Evolutionary conservation across 2,329 filamentous ascomycete species (phyloP).

Genomic region (Epicoccum nigrum): DNA sequence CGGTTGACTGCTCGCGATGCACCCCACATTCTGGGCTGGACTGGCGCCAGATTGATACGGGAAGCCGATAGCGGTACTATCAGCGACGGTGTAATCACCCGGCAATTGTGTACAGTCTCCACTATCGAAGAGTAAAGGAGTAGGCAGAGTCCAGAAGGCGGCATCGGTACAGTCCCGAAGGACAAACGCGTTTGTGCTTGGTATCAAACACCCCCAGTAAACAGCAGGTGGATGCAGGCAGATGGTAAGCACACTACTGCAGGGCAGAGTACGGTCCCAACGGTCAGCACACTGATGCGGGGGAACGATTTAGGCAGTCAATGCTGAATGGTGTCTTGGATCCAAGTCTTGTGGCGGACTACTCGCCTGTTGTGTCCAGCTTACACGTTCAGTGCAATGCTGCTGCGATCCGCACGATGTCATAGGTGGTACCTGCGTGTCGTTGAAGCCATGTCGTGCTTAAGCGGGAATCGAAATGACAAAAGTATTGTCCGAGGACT

Average conservation of each 20-base stretch:
- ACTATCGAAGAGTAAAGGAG: neutral
- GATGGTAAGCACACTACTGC: conserved; percentile 17
- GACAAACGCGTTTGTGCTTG: conserved; percentile 15
- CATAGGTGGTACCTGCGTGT: conserved; percentile 22
- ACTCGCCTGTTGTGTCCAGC: conserved; percentile 16
- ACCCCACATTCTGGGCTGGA: conserved; percentile 10
- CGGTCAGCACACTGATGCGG: conserved; percentile 10
- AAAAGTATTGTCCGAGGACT: neutral
- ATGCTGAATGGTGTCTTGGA: neutral
- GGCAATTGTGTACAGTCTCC: neutral
- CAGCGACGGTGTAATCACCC: neutral
- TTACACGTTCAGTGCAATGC: conserved; percentile 20
- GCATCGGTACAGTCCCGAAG: conserved; percentile 11
- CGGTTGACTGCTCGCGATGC: neutral
- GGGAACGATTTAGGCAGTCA: conserved; percentile 1
- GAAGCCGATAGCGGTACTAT: conserved; percentile 9
- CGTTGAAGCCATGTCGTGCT: conserved; percentile 13
- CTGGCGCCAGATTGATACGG: conserved; percentile 2
- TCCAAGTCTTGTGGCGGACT: conserved; percentile 1
- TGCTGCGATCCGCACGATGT: conserved; percentile 12
- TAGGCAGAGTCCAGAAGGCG: conserved; percentile 14
- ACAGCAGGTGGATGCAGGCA: conserved; percentile 6
- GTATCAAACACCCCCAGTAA: conserved; percentile 16
- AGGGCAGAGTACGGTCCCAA: conserved; percentile 5
- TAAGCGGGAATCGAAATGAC: conserved; percentile 5